Conservation (phyloP, 257 asterid species). For the Eucommia ulmoides region DNA sequence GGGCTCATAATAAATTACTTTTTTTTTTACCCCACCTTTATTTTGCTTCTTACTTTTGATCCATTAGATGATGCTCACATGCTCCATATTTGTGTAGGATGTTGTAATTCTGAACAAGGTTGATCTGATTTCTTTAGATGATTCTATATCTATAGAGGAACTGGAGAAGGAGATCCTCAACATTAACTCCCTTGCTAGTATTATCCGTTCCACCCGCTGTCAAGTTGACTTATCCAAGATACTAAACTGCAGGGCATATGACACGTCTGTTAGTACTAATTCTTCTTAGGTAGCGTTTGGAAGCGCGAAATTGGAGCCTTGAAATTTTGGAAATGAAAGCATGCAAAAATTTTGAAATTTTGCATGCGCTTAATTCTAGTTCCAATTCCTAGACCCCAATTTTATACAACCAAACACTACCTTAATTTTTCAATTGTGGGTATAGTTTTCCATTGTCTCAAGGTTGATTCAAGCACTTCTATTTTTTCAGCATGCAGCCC, state of each 20-base stretch:
- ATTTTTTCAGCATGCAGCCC: constrained; percentile 70
- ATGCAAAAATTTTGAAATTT: no score
- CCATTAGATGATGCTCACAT: constrained; percentile 4
- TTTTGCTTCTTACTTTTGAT: not conserved
- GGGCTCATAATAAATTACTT: no score
- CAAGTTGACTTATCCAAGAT: constrained; percentile 69
- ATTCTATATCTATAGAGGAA: constrained; percentile 43
- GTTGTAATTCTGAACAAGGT: constrained; percentile 90
- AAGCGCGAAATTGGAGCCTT: no score
- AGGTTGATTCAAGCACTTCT: no score
- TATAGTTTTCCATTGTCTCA: no score
- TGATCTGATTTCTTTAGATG: constrained; percentile 59
- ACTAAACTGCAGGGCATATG: constrained; percentile 76
- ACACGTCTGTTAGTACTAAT: constrained; percentile 42
- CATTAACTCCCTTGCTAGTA: constrained; percentile 70
- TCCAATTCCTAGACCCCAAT: no score
- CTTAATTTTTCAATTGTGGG: no score
- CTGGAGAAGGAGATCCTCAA: constrained; percentile 69
- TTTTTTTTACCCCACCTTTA: constrained; percentile 1
- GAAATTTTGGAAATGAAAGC: no score
- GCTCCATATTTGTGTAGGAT: constrained; percentile 69
- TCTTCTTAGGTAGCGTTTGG: constrained; percentile 1
- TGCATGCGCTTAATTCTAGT: no score
- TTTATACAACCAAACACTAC: no score
- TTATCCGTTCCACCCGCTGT: constrained; percentile 68